Base-by-base conservation (phyloP, 768 basidiomycete species). In the Boletus rex-veris region DNA sequence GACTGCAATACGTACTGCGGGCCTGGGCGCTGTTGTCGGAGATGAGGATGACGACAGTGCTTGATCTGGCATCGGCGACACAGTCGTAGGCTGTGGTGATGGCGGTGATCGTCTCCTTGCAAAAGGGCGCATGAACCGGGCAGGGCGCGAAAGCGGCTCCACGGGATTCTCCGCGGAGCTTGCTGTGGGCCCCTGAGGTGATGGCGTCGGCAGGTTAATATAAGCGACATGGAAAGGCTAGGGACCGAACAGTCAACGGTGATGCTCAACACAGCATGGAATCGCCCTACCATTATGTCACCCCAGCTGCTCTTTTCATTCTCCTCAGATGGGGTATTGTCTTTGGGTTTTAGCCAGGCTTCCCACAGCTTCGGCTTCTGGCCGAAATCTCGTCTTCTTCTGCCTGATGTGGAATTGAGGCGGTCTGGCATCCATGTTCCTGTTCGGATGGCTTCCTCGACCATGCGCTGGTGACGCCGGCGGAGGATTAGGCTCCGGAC, bases 401-500 rank as follows among this genome's bases (percentile, higher is more conserved):
- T 47, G 3, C 60, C 64, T 6, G 48, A 5, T 12, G 49, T 11
- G 1, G 64, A 48, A 19, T 60, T 58, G 16, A 56, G 52, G 31
- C 45, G 58, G n/a, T 54, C 26, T 12, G 80, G 77, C 10, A 80
- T 55, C 78, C 81, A 85, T 7, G 83, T 83, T 9, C 85, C 85
- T 53, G 83, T 81, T 21, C 78, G 73, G 57, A 86, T 85, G 16
- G 83, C 84, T 55, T 86, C 83, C 48, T 80, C 83, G 31, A 86
- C 72, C 61, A 83, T 64, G 7, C 75, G 76, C 16, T 80, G 77
- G 52, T 84, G 82, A 4, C 86, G 78, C 14, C 84, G 71, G 3
- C 86, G 77, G n/a, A 87, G 74, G 38, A 86, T 56, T 53, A 86
- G 76, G 19, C 84, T 86, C 35, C 86, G 83, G 43, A 80, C 58